Evolutionary conservation across 192 early-diverging fungal genomes (phyloP), one percentile per base, ranked within the genome.

Genomic region (Coemansia sp.): DNA sequence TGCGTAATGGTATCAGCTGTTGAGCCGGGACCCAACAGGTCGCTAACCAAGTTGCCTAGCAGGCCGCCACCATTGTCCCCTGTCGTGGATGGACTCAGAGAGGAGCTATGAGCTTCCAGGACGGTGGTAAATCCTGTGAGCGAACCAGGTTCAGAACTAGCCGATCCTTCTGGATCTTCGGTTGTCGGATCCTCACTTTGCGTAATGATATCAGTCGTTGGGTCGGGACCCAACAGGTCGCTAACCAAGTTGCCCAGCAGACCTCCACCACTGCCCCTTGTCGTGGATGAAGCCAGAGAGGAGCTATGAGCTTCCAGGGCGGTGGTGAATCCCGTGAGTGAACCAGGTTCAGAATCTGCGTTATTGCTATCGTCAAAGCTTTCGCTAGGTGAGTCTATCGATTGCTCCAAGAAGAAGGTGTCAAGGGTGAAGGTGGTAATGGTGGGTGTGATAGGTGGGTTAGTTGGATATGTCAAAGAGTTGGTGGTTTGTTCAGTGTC

Each of bases 341-440:
- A 7, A 34, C 14, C 16, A 15, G 23, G 12, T 26, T 56, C 57
- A 12, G 33, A 23, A 53, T 53, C 51, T 20, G 51, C 15, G 24
- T 26, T 53, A 11, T 11, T 21, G 51, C 51, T 53, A 7, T 53
- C 15, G 51, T 7, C 24, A 26, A 9, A 7, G 5, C 26, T 18
- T 0, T 59, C 57, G 34, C 33, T 59, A 38, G 12, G 15, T 38
- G 18, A 36, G 21, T 38, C 57, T 38, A 59, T 35, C 14, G 35
- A 38, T 59, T 36, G 11, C 10, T 45, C 24, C n/a, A 56, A 36
- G 44, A 43, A 30, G 45, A 61, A 56, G 46, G 35, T 72, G 16
- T 58, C 24, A 69, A n/a, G 23, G 35, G 39, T 48, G 60, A 60
- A 34, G 59, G 51, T 69, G 43, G 48, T 48, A 46, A 33, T 36